A percentile compares a stretch with the other conserved stretches of the same genome.
These are phyloP conservation scores for Rhizophagus clarus DNA, from an alignment of 192 early-diverging fungal genomes.

Conservation along the genomic window DNA sequence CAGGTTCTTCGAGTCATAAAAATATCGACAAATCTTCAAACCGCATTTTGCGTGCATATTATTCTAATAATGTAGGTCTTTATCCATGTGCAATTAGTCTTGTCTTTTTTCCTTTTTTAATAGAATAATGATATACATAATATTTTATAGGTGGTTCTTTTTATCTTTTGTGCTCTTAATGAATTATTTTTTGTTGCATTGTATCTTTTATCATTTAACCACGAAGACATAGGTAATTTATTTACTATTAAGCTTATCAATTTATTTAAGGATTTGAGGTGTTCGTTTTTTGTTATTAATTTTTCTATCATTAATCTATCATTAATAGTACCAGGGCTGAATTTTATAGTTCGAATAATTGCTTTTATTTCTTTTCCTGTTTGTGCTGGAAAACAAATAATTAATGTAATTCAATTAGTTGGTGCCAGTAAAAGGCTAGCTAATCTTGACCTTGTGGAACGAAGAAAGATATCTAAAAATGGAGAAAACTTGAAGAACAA, in stretches of 20 bases:
- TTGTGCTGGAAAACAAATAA: constrained; percentile 84
- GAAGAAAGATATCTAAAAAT: constrained; percentile 26
- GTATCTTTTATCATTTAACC: constrained; percentile 66
- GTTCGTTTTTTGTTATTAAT: constrained; percentile 1
- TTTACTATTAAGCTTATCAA: neutral
- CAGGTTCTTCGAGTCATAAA: constrained; percentile 91
- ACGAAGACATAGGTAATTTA: neutral
- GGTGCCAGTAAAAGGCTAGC: constrained; percentile 83
- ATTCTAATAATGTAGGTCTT: constrained; percentile 76
- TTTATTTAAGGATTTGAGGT: neutral
- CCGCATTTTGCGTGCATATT: constrained; percentile 85
- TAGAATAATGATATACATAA: neutral
- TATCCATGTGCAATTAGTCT: neutral
- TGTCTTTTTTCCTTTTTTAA: neutral
- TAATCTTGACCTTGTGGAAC: constrained; percentile 63
- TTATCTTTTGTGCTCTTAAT: constrained; percentile 89
- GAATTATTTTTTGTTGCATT: constrained; percentile 90
- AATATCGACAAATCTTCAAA: constrained; percentile 73
- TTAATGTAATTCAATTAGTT: constrained; percentile 93
- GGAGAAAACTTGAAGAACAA: neutral
- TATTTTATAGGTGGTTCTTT: constrained; percentile 70
- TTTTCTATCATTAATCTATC: neutral
- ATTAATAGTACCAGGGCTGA: neutral
- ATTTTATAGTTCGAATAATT: neutral
- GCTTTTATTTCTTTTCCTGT: constrained; percentile 66